Evolutionary conservation across 352 stramenopile species (phyloP).

Genomic region (Globisporangium cystogenes): DNA sequence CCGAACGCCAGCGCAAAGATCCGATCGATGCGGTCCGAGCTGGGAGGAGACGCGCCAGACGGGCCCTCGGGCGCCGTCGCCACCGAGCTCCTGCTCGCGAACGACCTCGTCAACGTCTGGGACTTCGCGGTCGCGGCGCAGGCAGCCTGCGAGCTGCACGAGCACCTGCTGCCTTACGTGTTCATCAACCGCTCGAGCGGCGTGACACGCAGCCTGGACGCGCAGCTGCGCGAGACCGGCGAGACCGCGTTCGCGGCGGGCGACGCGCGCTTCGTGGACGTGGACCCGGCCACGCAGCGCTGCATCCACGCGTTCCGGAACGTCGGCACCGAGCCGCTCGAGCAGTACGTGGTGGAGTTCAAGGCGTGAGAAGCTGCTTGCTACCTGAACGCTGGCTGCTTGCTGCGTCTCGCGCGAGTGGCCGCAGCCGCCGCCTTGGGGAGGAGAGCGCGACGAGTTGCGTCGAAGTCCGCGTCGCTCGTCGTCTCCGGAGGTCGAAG

Average conservation of each 20-base stretch:
- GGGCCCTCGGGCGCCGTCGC: constrained; percentile 16
- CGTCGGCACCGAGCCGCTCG: constrained; percentile 9
- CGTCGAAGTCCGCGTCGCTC: background rate
- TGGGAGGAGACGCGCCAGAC: background rate
- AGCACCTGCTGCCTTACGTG: constrained; percentile 31
- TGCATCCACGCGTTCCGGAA: constrained; percentile 37
- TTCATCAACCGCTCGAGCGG: constrained; percentile 35
- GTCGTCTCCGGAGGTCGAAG: background rate
- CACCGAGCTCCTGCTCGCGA: constrained; percentile 27
- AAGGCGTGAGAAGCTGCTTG: constrained; percentile 3
- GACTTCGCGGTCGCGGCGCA: constrained; percentile 26
- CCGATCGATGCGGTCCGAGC: background rate
- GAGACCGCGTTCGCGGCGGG: constrained; percentile 18
- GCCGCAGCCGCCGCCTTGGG: background rate
- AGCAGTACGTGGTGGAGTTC: constrained; percentile 43
- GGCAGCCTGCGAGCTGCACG: constrained; percentile 26
- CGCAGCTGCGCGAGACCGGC: constrained; percentile 16
- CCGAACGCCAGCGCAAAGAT: background rate
- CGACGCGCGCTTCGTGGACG: constrained; percentile 30
- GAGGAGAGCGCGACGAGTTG: background rate
- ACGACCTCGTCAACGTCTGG: constrained; percentile 29
- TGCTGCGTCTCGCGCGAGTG: background rate
- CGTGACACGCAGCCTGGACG: constrained; percentile 24
- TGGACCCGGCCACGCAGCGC: constrained; percentile 9
- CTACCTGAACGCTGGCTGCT: background rate